A percentile compares a stretch with the other conserved stretches of the same genome.
phyloP scores from a whole-genome alignment of 768 basidiomycete genomes.

The Coprinopsis sp. region DNA sequence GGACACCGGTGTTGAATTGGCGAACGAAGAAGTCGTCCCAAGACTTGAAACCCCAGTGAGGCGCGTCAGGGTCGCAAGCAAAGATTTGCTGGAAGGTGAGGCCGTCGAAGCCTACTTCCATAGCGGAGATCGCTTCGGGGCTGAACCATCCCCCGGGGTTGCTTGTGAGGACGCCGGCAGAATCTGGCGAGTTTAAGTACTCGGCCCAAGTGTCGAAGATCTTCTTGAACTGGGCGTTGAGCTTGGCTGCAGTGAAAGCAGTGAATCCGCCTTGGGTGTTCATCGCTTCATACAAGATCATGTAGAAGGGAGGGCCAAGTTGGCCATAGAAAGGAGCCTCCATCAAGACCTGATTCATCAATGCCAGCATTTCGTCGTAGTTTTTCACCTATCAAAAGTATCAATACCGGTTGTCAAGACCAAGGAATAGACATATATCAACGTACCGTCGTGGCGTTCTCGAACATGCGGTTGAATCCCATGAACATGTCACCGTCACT shows the following conservation, averaged over 20 bases:
- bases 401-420: too few species aligned
- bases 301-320: slow-evolving; percentile 7
- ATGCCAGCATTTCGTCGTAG: slow-evolving; percentile 3
- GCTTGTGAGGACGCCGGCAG: slow-evolving; percentile 32
- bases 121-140: slow-evolving; percentile 21
- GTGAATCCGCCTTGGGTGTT: slow-evolving; percentile 14
- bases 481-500: too few species aligned
- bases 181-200: slow-evolving; percentile 39
- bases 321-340: slow-evolving; percentile 5
- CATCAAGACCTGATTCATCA: slow-evolving; percentile 1
- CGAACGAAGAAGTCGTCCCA: slow-evolving; percentile 59
- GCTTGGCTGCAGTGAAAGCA: slow-evolving; percentile 16
- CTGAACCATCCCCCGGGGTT: slow-evolving; percentile 42
- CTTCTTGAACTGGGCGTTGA: slow-evolving; percentile 14
- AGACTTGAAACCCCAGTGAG: slow-evolving; percentile 42
- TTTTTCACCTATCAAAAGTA: slow-evolving; percentile 2
- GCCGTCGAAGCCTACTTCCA: slow-evolving; percentile 4
- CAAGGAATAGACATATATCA: too few species aligned
- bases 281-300: slow-evolving; percentile 12
- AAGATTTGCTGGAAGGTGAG: slow-evolving; percentile 33
- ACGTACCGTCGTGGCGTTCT: too few species aligned
- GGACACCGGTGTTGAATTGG: slow-evolving; percentile 32
- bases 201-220: slow-evolving; percentile 44
- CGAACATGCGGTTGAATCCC: too few species aligned
- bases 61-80: slow-evolving; percentile 32